phyloP scores from a whole-genome alignment of 139 green algal species.

The Pedinophyceae sp. region DNA sequence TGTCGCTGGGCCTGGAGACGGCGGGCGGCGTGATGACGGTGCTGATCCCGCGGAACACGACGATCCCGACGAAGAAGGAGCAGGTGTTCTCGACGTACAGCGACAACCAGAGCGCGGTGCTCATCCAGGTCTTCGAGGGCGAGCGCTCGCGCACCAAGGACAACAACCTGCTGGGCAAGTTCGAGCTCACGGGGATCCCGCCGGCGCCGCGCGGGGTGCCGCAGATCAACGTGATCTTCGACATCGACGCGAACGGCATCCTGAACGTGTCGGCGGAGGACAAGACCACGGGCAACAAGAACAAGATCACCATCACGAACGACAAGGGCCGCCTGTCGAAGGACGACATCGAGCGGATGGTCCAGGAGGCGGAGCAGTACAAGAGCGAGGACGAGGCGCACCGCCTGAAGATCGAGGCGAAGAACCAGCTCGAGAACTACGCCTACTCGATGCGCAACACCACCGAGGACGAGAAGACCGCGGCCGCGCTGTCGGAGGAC shows the following conservation, averaged over 20 bases:
- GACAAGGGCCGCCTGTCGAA: constrained; percentile 96
- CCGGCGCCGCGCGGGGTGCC: constrained; percentile 89
- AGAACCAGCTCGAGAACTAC: constrained; percentile 89
- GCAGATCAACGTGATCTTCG: constrained; percentile 93
- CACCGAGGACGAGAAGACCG: constrained; percentile 76
- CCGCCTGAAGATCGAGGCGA: constrained; percentile 81
- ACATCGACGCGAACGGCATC: constrained; percentile 99
- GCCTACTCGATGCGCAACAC: constrained; percentile 90
- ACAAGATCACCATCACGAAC: constrained; percentile 99
- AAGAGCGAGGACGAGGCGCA: constrained; percentile 89
- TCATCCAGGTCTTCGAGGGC: constrained; percentile 61
- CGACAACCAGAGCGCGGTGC: constrained; percentile 57
- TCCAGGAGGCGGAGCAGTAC: constrained; percentile 94
- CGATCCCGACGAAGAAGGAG: constrained; percentile 99
- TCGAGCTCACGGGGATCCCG: constrained; percentile 93
- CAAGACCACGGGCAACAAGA: constrained; percentile 86
- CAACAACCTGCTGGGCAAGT: constrained; percentile 98
- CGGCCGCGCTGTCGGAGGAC: constrained; percentile 60
- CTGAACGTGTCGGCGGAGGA: constrained; percentile 95
- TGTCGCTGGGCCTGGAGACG: constrained; percentile 93
- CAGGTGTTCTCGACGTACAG: constrained; percentile 97
- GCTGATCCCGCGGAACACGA: constrained; percentile 95
- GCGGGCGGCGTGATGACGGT: constrained; percentile 63
- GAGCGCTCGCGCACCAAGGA: constrained; percentile 82
- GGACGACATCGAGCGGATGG: constrained; percentile 98